Percentiles rank a stretch among this genome's conserved stretches.
These are phyloP conservation scores for Salix udensis DNA, from an alignment of 345 rosid genomes.

Conservation along the genomic window DNA sequence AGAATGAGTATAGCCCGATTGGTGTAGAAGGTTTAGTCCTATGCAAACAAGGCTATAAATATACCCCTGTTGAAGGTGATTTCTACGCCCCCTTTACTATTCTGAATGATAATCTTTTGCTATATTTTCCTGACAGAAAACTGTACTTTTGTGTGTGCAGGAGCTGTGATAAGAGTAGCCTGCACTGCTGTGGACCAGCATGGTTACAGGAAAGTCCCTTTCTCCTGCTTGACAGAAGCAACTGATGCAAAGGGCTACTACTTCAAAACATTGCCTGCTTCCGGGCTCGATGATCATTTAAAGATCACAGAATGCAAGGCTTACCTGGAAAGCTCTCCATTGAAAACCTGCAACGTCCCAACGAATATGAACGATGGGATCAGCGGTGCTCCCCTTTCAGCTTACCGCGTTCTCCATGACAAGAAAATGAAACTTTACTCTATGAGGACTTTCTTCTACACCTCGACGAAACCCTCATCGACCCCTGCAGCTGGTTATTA, in stretches of 20 bases:
- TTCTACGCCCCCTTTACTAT: not conserved
- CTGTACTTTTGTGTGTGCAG: not conserved
- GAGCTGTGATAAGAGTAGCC: slow-evolving; percentile 15
- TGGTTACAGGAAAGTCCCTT: slow-evolving; percentile 7
- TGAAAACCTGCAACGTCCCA: slow-evolving; percentile 1
- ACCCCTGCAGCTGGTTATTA: no score
- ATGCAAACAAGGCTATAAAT: slow-evolving; percentile 4
- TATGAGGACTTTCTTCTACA: not conserved
- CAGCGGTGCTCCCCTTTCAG: not conserved
- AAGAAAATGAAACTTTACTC: not conserved
- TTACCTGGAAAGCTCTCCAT: not conserved
- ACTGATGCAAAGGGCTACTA: slow-evolving; percentile 22
- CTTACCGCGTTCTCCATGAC: not conserved
- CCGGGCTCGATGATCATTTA: not conserved
- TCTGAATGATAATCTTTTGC: no score
- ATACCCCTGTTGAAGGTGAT: slow-evolving; percentile 14
- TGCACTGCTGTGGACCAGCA: slow-evolving; percentile 10
- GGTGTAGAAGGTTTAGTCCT: slow-evolving; percentile 8
- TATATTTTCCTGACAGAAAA: not conserved
- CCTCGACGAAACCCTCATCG: not conserved
- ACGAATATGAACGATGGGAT: slow-evolving; percentile 5
- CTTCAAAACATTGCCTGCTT: slow-evolving; percentile 2
- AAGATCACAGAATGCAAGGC: slow-evolving; percentile 5
- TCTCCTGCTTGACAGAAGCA: slow-evolving; percentile 11
- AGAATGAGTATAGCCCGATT: not conserved